Conservation (phyloP, 202 grass and related monocot species). For the Brachypodium distachyon region DNA sequence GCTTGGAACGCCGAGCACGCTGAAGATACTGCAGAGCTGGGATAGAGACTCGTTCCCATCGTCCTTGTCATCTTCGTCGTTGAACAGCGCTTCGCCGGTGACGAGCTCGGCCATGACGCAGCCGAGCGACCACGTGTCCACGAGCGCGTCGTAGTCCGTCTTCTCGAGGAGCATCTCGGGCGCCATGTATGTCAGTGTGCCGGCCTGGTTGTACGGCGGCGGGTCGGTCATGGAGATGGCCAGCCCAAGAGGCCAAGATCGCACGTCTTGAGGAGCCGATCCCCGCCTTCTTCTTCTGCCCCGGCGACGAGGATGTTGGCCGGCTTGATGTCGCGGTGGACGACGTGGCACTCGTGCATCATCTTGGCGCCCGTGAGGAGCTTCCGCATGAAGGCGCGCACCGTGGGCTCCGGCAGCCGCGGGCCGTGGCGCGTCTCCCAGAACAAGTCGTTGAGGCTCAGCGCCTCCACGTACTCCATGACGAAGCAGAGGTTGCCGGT, state of each 20-base stretch:
- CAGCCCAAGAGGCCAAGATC: constrained; percentile 40
- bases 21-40: not conserved
- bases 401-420: not conserved
- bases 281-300: no score
- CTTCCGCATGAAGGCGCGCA: constrained; percentile 27
- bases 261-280: constrained; percentile 20
- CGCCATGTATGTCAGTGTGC: not conserved
- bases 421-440: not conserved
- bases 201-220: not conserved
- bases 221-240: not conserved
- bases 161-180: constrained; percentile 17
- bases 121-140: constrained; percentile 24
- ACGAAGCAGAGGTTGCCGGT: not conserved
- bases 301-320: constrained; percentile 37
- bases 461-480: constrained; percentile 20
- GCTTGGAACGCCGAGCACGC: not conserved
- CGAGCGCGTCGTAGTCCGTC: not conserved
- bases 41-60: not conserved
- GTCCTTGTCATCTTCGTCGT: not conserved
- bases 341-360: constrained; percentile 19
- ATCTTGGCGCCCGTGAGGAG: not conserved
- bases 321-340: constrained; percentile 41
- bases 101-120: constrained; percentile 24
- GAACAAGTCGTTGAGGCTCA: constrained; percentile 9
- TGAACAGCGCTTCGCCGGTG: not conserved